A percentile compares a stretch with the other conserved stretches of the same genome.
Evolutionary conservation across 148 eudicot species (phyloP).

Genomic region (Camellia granthamiana): DNA sequence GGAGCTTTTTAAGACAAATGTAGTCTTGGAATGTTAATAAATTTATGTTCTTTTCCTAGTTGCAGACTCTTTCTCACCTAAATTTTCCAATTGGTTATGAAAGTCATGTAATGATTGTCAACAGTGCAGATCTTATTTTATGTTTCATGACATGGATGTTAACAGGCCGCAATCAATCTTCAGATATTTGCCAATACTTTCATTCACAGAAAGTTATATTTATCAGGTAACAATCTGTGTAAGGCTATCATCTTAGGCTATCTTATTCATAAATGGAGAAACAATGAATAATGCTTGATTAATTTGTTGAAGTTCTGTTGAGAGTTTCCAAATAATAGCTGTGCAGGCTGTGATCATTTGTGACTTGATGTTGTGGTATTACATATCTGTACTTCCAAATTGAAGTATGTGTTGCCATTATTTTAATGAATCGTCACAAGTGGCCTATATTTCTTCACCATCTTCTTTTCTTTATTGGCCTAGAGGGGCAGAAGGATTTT

Average conservation of each 20-base stretch:
- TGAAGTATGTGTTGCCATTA: not conserved
- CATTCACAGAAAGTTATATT: conserved; percentile 89
- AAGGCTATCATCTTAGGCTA: not conserved
- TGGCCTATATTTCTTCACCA: not conserved
- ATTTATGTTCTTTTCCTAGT: not conserved
- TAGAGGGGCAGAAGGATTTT: not conserved
- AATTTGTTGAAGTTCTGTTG: not conserved
- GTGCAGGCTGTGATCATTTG: not conserved
- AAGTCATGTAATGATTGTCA: conserved; percentile 1
- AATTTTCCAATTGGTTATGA: conserved; percentile 12
- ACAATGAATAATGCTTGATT: not conserved
- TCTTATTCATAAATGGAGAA: not conserved
- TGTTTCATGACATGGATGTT: conserved; percentile 90
- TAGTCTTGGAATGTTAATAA: not conserved
- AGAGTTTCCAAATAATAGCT: not conserved
- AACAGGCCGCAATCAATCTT: conserved; percentile 57
- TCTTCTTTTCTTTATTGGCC: conserved; percentile 7
- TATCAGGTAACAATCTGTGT: conserved; percentile 62
- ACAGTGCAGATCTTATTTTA: conserved; percentile 96
- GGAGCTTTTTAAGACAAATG: not conserved
- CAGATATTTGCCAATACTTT: conserved; percentile 80
- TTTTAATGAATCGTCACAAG: not conserved
- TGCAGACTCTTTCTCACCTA: not conserved
- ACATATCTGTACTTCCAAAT: not conserved
- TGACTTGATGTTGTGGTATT: not conserved